Percentiles rank a stretch among this genome's conserved stretches.
phyloP scores from a whole-genome alignment of 768 basidiomycete species.

The Pisolithus microcarpus region DNA sequence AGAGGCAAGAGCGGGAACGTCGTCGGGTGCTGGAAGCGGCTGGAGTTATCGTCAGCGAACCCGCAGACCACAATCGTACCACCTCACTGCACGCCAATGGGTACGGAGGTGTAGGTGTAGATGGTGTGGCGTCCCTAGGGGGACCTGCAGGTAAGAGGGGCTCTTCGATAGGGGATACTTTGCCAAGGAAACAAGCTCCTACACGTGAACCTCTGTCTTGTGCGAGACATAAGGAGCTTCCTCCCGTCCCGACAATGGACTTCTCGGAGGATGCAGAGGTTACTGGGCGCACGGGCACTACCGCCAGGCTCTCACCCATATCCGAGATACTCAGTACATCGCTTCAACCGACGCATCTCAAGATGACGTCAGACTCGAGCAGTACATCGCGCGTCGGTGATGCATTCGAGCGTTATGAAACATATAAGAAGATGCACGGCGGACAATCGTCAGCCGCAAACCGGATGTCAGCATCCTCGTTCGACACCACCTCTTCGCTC shows the following conservation, averaged over 20 bases:
- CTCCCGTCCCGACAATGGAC: slow-evolving; percentile 38
- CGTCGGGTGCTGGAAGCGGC: slow-evolving; percentile 83
- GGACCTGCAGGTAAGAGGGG: neutral
- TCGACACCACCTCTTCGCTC: slow-evolving; percentile 32
- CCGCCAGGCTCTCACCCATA: neutral
- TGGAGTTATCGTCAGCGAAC: slow-evolving; percentile 61
- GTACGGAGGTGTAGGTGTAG: neutral
- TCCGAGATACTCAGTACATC: neutral
- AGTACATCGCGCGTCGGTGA: slow-evolving; percentile 48
- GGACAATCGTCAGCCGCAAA: slow-evolving; percentile 24
- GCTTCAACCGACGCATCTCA: slow-evolving; percentile 2
- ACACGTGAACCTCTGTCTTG: too few relatives aligned
- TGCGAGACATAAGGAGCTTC: slow-evolving; percentile 41
- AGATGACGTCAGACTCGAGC: slow-evolving; percentile 10
- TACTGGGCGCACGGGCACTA: neutral
- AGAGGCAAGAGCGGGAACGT: slow-evolving; percentile 65
- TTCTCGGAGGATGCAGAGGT: slow-evolving; percentile 9
- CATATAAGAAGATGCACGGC: slow-evolving; percentile 55
- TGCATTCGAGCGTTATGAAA: slow-evolving; percentile 85
- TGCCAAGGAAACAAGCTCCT: slow-evolving; percentile 17
- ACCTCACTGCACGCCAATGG: neutral
- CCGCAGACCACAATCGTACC: neutral
- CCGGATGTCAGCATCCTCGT: slow-evolving; percentile 59
- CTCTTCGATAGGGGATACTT: neutral
- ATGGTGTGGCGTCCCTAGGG: neutral